Conservation (phyloP, 75 land plant species). For the Cunninghamia lanceolata region DNA sequence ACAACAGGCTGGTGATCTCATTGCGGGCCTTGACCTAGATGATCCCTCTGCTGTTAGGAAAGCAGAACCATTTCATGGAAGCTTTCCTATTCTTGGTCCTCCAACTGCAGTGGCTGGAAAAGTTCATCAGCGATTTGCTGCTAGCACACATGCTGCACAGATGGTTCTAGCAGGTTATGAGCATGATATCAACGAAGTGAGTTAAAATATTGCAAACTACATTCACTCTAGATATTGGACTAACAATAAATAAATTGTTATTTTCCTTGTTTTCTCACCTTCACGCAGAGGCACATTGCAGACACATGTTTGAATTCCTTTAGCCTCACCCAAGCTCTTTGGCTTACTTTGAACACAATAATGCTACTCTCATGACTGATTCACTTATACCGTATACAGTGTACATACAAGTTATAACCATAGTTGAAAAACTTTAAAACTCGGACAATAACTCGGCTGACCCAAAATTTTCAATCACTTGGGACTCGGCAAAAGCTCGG, state of each 20-base stretch:
- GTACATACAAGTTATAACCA: background rate
- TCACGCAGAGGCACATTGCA: background rate
- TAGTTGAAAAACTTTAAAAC: no score
- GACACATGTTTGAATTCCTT: background rate
- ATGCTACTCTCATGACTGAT: background rate
- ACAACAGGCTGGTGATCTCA: conserved; percentile 89
- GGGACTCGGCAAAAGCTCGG: no score
- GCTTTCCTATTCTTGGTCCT: conserved; percentile 80
- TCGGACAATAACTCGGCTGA: no score
- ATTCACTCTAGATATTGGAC: background rate
- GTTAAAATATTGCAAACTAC: background rate
- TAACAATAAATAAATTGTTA: background rate
- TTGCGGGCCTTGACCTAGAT: conserved; percentile 91
- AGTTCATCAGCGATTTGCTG: conserved; percentile 95
- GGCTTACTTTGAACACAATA: background rate
- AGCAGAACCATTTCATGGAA: conserved; percentile 87
- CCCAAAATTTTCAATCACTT: no score
- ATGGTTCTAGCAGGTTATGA: conserved; percentile 98
- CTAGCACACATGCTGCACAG: conserved; percentile 72
- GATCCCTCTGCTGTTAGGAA: conserved; percentile 98
- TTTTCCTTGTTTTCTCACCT: background rate
- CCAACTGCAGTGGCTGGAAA: conserved; percentile 96
- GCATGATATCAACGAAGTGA: conserved; percentile 86
- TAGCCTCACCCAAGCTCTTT: background rate
- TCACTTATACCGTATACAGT: background rate